Percentiles rank a stretch among this genome's conserved stretches.
Conservation (phyloP, 495 filamentous ascomycete species). For the Filosporella fistucella region DNA sequence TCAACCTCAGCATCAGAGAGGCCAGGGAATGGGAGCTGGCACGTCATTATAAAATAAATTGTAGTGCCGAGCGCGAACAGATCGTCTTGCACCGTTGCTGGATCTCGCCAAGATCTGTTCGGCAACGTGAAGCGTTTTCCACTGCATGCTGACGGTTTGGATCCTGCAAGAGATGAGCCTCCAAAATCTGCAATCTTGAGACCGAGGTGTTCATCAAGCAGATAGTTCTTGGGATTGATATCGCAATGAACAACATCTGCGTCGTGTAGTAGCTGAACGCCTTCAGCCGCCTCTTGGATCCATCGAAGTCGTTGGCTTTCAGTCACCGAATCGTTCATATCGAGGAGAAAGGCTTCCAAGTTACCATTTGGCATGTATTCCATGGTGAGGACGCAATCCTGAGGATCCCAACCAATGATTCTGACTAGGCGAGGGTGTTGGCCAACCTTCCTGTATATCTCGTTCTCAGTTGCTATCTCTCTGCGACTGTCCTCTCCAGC, state of each 20-base stretch:
- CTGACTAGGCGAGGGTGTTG: slow-evolving; percentile 13
- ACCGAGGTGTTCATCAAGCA: slow-evolving; percentile 27
- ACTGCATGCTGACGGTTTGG: slow-evolving; percentile 21
- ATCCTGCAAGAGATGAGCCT: slow-evolving; percentile 25
- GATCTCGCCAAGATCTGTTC: slow-evolving; percentile 12
- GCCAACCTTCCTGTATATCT: slow-evolving; percentile 16
- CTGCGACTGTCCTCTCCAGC: slow-evolving; percentile 1
- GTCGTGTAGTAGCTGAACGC: slow-evolving; percentile 23
- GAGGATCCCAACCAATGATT: slow-evolving; percentile 13
- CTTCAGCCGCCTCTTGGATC: slow-evolving; percentile 26
- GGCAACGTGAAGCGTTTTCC: slow-evolving; percentile 22
- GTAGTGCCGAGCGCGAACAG: slow-evolving; percentile 27
- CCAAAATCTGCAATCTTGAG: slow-evolving; percentile 29
- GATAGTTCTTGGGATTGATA: slow-evolving; percentile 29
- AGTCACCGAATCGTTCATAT: slow-evolving; percentile 17
- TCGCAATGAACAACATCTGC: slow-evolving; percentile 27
- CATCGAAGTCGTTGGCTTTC: slow-evolving; percentile 19
- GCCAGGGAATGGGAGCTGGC: slow-evolving; percentile 22
- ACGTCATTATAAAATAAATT: slow-evolving; percentile 27
- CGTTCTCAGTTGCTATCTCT: slow-evolving; percentile 9
- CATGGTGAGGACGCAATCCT: slow-evolving; percentile 17
- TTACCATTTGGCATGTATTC: slow-evolving; percentile 31
- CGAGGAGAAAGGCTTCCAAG: slow-evolving; percentile 25
- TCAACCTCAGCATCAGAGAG: slow-evolving; percentile 26
- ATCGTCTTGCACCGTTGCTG: slow-evolving; percentile 21